Evolutionary conservation across 2,329 filamentous ascomycete genomes (phyloP), one percentile per base, ranked within the genome.

Genomic region (Trichocomaceae sp.): DNA sequence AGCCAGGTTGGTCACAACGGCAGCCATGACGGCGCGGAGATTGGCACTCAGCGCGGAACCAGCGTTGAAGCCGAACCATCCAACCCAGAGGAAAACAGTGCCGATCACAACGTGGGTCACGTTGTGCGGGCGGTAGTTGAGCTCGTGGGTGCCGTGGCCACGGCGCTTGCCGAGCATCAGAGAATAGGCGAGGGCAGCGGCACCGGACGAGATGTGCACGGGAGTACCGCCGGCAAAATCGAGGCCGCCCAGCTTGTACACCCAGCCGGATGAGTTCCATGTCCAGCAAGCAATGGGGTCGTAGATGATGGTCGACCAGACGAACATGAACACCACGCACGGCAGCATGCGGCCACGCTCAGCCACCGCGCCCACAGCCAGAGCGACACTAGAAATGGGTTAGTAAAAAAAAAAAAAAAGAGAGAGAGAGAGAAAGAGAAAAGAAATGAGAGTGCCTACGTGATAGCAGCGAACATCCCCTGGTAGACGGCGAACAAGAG

Each of bases 241-340:
- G 45, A 95, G 80, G 26, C 87, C 88, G 47, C 90, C 90, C 74
- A 95, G 81, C 61, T 82, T 78, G 72, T 81, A 87, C 12, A 85
- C 83, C 90, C 90, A 96, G 20, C 90, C 90, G 31, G 77, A 76
- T 0, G 87, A 72, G 69, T 95, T 95, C 90, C 90, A 96, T 8
- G 88, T 95, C 90, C 90, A 96, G 79, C 90, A 95, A 46, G 90
- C 90, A 67, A 96, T 90, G 1, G 90, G 87, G 64, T 96, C 90
- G 72, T 96, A 96, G 68, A 96, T 87, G 57, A 95, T 68, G 5
- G 90, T 96, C 1, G 86, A 81, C 90, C 90, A 96, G 69, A 95
- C 76, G 66, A 96, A 92, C 85, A 95, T 93, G 79, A 95, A 95
- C 65, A 95, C 79, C 61, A 95, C 83, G 69, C 87, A 90, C 12